Base-by-base conservation (phyloP, 2,329 filamentous ascomycete genomes). In the Fusarium udum region DNA sequence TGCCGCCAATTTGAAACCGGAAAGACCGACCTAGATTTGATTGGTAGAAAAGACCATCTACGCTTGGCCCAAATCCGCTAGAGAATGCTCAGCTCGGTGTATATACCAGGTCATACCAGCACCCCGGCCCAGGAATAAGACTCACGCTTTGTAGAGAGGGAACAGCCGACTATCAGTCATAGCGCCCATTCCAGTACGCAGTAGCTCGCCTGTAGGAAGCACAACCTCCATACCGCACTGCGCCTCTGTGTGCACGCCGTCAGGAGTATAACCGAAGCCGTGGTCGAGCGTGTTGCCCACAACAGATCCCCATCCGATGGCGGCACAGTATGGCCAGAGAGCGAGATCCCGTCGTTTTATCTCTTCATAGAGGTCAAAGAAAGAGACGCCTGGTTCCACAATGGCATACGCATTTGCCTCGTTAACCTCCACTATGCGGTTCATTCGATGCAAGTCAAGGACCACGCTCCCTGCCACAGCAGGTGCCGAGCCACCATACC, bases 1-100 rank as follows among this genome's bases (percentile, higher is more conserved):
- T 16, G 12, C 26, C 8, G 14, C 4, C 1, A 31, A 16, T n/a
- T 8, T 8, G 14, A 0, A 16, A 6, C 0, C 15, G 46, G 1
- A 4, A 31, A 18, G 15, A 1, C 46, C 32, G 5, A 49, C 46
- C 28, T 18, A 49, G 15, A 12, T 32, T 49, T 8, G 22, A 32
- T 13, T 49, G 28, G 22, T 49, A 49, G 15, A 49, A 49, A 18
- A 49, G 28, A 6, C 46, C 15, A n/a, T 49, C 46, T n/a, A 49
- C 22, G 46, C 46, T 49, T 18, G 28, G 45, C 5, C 46, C 22
- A 9, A 32, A 49, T n/a, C 28, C 28, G 5, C 46, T 49, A 7
- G 10, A 49, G 7, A 6, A 13, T n/a, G 22, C 22, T 49, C 11
- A 49, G 46, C 14, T 31, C 20, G 10, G 4, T 31, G 15, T 6